Conservation (phyloP, 345 rosid species). For the Eucalyptus albens region DNA sequence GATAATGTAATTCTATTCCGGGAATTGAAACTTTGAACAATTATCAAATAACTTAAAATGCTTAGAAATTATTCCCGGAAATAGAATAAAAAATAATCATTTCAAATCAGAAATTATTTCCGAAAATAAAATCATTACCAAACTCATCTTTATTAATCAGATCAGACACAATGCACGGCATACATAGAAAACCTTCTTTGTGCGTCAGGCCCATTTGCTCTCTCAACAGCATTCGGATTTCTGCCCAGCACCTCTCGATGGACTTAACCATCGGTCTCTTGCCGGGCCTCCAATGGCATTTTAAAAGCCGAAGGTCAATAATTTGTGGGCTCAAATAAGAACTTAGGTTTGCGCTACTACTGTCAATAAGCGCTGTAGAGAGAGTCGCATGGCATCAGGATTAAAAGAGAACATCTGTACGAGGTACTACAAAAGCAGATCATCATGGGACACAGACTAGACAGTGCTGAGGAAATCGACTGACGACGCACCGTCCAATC, state of each 20-base stretch:
- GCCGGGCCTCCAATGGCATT: neutral
- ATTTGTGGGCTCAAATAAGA: neutral
- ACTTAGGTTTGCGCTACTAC: neutral
- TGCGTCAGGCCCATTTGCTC: neutral
- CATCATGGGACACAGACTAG: neutral
- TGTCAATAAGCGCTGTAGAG: neutral
- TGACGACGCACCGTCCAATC: neutral
- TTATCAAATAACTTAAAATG: accelerated
- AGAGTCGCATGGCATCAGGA: neutral
- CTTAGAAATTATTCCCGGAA: accelerated
- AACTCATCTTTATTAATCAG: accelerated
- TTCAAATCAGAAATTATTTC: accelerated
- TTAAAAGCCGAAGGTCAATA: neutral
- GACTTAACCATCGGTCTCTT: neutral
- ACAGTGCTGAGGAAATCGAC: neutral
- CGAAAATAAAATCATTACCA: accelerated
- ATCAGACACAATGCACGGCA: neutral
- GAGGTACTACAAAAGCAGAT: neutral
- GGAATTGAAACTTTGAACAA: accelerated
- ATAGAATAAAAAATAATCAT: accelerated
- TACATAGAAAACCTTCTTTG: neutral
- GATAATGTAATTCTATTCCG: accelerated
- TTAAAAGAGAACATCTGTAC: neutral
- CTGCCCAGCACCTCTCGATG: neutral
- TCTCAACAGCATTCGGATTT: neutral